Evolutionary conservation across 1,139 yeast genomes (phyloP).

Genomic region (Hanseniaspora sp.): DNA sequence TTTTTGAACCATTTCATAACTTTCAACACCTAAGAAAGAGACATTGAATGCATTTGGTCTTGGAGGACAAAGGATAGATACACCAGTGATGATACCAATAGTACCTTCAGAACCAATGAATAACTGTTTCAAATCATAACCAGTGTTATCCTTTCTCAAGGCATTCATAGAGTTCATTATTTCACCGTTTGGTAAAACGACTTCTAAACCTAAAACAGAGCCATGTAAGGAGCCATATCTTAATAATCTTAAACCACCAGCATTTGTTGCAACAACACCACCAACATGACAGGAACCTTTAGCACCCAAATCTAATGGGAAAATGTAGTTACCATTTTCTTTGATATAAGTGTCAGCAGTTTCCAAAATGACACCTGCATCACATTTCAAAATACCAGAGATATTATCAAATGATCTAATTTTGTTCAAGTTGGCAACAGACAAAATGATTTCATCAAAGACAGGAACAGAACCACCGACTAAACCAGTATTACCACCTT

Average conservation of each 20-base stretch:
- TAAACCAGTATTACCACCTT: slow-evolving; percentile 93
- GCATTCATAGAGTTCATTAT: slow-evolving; percentile 69
- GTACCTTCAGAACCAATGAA: slow-evolving; percentile 94
- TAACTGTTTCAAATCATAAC: slow-evolving; percentile 81
- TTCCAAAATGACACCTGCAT: slow-evolving; percentile 85
- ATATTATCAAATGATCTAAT: slow-evolving; percentile 71
- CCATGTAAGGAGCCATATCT: slow-evolving; percentile 93
- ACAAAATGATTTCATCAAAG: slow-evolving; percentile 77
- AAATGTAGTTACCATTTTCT: slow-evolving; percentile 65
- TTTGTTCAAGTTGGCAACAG: slow-evolving; percentile 60
- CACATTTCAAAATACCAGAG: slow-evolving; percentile 77
- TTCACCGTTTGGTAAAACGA: slow-evolving; percentile 81
- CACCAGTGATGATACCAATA: slow-evolving; percentile 79
- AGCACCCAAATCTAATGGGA: slow-evolving; percentile 92
- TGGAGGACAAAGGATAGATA: slow-evolving; percentile 83
- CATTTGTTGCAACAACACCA: slow-evolving; percentile 91
- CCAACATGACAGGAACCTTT: slow-evolving; percentile 96
- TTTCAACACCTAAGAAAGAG: slow-evolving; percentile 73
- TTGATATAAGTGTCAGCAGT: slow-evolving; percentile 70
- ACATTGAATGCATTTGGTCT: slow-evolving; percentile 81
- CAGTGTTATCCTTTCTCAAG: slow-evolving; percentile 86
- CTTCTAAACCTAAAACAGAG: slow-evolving; percentile 80
- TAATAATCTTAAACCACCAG: slow-evolving; percentile 83
- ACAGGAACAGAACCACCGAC: slow-evolving; percentile 94
- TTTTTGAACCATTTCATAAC: slow-evolving; percentile 71